Evolutionary conservation across 176 grass and related monocot species (phyloP).

Genomic region (Musa troglodytarum): DNA sequence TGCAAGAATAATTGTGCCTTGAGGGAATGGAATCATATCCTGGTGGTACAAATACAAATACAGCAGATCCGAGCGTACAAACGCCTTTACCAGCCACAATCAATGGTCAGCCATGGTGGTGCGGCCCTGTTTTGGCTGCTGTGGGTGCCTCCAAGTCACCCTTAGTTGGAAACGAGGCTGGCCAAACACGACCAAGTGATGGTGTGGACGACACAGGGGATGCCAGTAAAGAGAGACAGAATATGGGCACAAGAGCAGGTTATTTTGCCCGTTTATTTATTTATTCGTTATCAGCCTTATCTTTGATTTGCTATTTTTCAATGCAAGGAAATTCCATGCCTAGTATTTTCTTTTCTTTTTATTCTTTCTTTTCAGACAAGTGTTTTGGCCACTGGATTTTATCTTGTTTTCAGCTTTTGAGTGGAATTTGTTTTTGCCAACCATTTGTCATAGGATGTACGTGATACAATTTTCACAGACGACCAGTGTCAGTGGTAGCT

Average conservation of each 20-base stretch:
- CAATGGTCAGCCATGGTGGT: conserved; percentile 13
- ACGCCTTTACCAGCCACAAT: background rate
- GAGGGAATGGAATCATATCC: background rate
- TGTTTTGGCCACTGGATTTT: no score
- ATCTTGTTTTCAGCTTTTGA: no score
- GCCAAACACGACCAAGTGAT: background rate
- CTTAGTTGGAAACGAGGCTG: background rate
- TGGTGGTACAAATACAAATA: background rate
- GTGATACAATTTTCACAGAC: no score
- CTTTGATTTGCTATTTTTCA: background rate
- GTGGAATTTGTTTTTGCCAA: background rate
- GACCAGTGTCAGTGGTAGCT: background rate
- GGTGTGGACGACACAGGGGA: background rate
- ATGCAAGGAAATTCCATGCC: background rate
- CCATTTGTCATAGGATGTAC: background rate
- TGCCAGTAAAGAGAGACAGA: conserved; percentile 1
- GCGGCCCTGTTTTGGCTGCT: background rate
- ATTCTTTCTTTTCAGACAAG: background rate
- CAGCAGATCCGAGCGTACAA: background rate
- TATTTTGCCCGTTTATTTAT: background rate
- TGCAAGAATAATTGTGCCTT: background rate
- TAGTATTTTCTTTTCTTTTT: background rate
- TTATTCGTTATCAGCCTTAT: background rate
- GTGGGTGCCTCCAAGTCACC: background rate
- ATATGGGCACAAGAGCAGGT: conserved; percentile 2